Base-by-base conservation (phyloP, 2,329 filamentous ascomycete genomes). In the Epichloe aotearoae region DNA sequence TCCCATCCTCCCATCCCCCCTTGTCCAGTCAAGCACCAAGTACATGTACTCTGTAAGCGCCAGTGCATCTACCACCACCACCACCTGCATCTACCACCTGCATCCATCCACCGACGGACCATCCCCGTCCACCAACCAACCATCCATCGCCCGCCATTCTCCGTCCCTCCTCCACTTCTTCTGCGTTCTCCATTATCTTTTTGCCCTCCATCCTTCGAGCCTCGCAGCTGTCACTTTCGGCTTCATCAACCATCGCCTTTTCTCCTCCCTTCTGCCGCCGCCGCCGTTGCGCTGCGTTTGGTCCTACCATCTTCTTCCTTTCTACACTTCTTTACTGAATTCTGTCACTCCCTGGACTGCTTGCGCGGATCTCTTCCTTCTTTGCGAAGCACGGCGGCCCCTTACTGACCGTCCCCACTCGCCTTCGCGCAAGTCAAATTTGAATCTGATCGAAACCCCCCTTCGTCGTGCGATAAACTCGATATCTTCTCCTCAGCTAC, bases 401-500 rank as follows among this genome's bases (percentile, higher is more conserved):
- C 43, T 50, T 43, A 47, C 30, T 45, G 19, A 37, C n/a, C 34
- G 38, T 14, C 49, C 41, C 39, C 30, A 30, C 26, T 48, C 19
- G 40, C 46, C 20, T 26, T 50, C 40, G 55, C 55, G 52, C 56
- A 56, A 57, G 52, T 45, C 52, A 57, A 56, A 43, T 50, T 50
- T 49, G 52, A 47, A 43, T 43, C 49, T 46, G 52, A 40, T 30
- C 15, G 34, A 40, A 37, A n/a, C 1, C 17, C 47, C 43, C 43
- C 46, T 45, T 20, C 44, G 48, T 47, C 52, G 51, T 53, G 44
- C 54, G 47, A 51, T 43, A 49, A 39, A 41, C 33, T 40, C 48
- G 47, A 47, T 33, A 52, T 42, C 34, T 36, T 37, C 38, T 44
- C 12, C 23, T 38, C 11, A 47, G 26, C 26, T 30, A 26, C 44